Evolutionary conservation across 352 stramenopile species (phyloP).

Genomic region (Pythium oligandrum): DNA sequence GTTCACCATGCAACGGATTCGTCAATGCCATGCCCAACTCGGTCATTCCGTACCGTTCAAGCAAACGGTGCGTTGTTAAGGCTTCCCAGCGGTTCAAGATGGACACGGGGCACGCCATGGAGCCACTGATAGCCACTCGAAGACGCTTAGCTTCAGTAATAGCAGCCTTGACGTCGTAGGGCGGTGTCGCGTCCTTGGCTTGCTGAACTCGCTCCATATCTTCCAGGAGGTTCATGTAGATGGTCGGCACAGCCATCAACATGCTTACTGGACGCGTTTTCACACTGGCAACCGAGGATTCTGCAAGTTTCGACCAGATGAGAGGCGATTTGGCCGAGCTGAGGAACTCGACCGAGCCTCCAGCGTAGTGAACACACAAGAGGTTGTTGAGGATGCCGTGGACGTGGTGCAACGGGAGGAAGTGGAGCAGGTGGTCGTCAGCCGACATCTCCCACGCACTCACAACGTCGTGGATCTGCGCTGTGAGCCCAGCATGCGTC

Average conservation of each 20-base stretch:
- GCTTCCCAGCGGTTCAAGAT: conserved; percentile 79
- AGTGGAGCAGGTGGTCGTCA: conserved; percentile 83
- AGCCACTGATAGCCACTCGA: conserved; percentile 75
- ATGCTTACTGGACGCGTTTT: conserved; percentile 33
- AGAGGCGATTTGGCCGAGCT: conserved; percentile 39
- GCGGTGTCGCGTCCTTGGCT: conserved; percentile 7
- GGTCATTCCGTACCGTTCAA: conserved; percentile 92
- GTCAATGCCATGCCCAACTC: conserved; percentile 90
- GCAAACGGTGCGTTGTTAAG: conserved; percentile 73
- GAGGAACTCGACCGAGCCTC: conserved; percentile 82
- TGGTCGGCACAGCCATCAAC: conserved; percentile 90
- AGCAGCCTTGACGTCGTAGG: conserved; percentile 13
- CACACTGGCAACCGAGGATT: conserved; percentile 1
- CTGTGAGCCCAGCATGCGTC: conserved; percentile 60
- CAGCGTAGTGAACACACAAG: conserved; percentile 71
- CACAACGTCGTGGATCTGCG: conserved; percentile 82
- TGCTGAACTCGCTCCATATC: conserved; percentile 34
- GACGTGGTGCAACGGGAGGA: conserved; percentile 88
- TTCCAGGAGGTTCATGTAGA: conserved; percentile 89
- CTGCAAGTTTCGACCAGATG: conserved; percentile 57
- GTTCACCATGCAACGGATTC: conserved; percentile 70
- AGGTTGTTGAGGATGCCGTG: conserved; percentile 91
- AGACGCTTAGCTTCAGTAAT: conserved; percentile 13
- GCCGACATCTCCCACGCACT: conserved; percentile 75
- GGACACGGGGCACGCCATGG: conserved; percentile 79